Percentiles rank a stretch among this genome's conserved stretches.
Evolutionary conservation across 495 filamentous ascomycete genomes (phyloP).

Genomic region (Aspergillus campestris): DNA sequence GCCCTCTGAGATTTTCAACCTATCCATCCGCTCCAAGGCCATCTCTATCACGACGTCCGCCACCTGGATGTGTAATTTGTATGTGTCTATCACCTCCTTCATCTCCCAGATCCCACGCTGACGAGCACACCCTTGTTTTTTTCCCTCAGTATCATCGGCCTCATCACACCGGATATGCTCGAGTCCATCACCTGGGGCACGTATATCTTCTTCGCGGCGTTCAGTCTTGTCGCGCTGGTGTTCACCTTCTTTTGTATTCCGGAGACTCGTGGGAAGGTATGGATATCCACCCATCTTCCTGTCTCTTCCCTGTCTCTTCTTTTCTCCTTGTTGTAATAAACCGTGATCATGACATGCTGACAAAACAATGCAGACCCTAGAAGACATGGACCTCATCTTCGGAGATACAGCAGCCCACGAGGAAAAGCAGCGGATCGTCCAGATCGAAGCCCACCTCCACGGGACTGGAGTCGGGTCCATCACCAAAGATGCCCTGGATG

Average conservation of each 20-base stretch:
- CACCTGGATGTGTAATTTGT: slow-evolving; percentile 40
- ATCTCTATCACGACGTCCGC: slow-evolving; percentile 32
- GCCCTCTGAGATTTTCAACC: slow-evolving; percentile 34
- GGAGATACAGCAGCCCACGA: slow-evolving; percentile 61
- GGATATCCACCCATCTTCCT: not conserved
- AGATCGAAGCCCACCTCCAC: slow-evolving; percentile 60
- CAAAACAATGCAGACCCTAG: slow-evolving; percentile 25
- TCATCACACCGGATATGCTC: slow-evolving; percentile 73
- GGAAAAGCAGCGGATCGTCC: slow-evolving; percentile 63
- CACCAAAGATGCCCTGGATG: slow-evolving; percentile 19
- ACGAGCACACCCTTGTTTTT: not conserved
- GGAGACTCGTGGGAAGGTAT: slow-evolving; percentile 49
- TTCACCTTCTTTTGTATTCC: slow-evolving; percentile 54
- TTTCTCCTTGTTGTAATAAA: not conserved
- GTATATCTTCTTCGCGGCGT: slow-evolving; percentile 68
- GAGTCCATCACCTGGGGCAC: slow-evolving; percentile 63
- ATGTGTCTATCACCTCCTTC: slow-evolving; percentile 1
- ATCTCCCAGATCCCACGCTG: not conserved
- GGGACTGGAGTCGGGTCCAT: slow-evolving; percentile 17
- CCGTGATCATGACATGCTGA: not conserved
- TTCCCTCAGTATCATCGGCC: slow-evolving; percentile 49
- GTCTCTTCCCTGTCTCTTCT: not conserved
- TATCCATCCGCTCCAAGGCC: slow-evolving; percentile 30
- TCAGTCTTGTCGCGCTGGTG: slow-evolving; percentile 55
- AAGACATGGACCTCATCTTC: slow-evolving; percentile 67